Base-by-base conservation (phyloP, 2,329 filamentous ascomycete species). In the Aureobasidium subglaciale region DNA sequence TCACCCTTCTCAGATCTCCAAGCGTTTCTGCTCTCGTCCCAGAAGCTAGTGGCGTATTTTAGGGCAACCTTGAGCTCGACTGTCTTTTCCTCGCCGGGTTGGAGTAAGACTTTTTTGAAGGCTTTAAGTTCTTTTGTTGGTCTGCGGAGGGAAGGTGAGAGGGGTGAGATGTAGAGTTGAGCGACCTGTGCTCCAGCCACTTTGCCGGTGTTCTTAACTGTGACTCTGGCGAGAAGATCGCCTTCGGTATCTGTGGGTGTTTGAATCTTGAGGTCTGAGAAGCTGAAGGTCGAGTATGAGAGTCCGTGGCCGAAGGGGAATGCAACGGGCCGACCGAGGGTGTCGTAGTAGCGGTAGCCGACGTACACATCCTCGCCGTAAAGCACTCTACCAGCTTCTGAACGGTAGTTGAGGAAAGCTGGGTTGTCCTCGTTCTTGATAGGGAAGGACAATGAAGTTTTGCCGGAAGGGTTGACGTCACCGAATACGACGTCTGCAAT, bases 221-320 rank as follows among this genome's bases (percentile, higher is more conserved):
- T 71, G 5, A 79, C 68, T 2, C 70, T 73, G 41, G 83, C 66
- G 0, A 73, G 75, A 18, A 81, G 0, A 69, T 66, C 69, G 82
- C 73, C 1, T 38, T 66, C 63, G 85, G 71, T 37, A 55, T 80
- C 27, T 3, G 27, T 20, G n/a, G 50, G 29, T 65, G 1, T 72
- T 66, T 52, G 78, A 9, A 85, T 73, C 3, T 75, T 76, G 0
- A 83, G 77, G 1, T 75, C 71, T 13, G 82, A 81, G 63, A 87
- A 85, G 43, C 78, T 75, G 65, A 90, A 92, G 0, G 74, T 82
- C 0, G 87, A 90, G 70, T 91, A 93, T 15, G 85, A 87, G 1
- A 93, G 75, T 2, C 89, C 86, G 65, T 90, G 84, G 11, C 87
- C 87, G 66, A 95, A 95, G 56, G 85, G 79, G 70, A 91, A 90